Percentiles rank a stretch among this genome's conserved stretches.
These are phyloP conservation scores for Lactarius indigo DNA, from an alignment of 768 basidiomycete genomes.

Conservation along the genomic window DNA sequence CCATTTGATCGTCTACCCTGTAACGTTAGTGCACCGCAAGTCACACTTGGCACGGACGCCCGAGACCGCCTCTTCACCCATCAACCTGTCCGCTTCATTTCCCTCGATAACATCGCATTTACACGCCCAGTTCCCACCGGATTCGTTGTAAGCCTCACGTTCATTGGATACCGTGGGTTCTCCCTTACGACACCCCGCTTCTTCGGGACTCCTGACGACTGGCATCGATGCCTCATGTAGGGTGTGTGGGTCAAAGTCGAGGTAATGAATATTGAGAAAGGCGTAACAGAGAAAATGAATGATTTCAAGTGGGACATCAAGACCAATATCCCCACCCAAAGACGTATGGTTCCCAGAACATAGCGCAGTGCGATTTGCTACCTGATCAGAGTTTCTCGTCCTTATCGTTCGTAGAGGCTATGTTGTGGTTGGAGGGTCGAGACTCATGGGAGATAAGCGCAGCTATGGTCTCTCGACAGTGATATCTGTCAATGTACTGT, in stretches of 20 bases:
- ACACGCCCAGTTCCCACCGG: constrained; percentile 80
- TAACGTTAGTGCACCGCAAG: constrained; percentile 41
- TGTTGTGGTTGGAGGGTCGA: constrained; percentile 48
- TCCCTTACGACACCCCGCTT: not conserved
- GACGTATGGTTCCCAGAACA: constrained; percentile 61
- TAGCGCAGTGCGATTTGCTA: constrained; percentile 53
- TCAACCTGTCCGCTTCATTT: constrained; percentile 64
- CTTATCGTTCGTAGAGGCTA: constrained; percentile 52
- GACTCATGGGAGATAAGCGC: too few species aligned
- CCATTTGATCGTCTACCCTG: constrained; percentile 64
- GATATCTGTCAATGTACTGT: too few species aligned
- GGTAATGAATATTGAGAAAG: constrained; percentile 49
- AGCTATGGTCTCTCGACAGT: too few species aligned
- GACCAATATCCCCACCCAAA: constrained; percentile 33
- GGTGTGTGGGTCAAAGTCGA: constrained; percentile 68
- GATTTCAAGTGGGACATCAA: constrained; percentile 71
- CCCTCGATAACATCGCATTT: constrained; percentile 77
- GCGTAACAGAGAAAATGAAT: constrained; percentile 59
- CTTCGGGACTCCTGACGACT: too few species aligned
- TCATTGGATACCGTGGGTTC: constrained; percentile 49
- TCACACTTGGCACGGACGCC: constrained; percentile 69
- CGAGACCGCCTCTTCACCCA: constrained; percentile 60
- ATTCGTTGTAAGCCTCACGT: constrained; percentile 70
- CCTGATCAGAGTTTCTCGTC: not conserved
- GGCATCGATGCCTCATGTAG: constrained; percentile 34